Conservation (phyloP, 164 flowering plant species). For the Taxillus chinensis region DNA sequence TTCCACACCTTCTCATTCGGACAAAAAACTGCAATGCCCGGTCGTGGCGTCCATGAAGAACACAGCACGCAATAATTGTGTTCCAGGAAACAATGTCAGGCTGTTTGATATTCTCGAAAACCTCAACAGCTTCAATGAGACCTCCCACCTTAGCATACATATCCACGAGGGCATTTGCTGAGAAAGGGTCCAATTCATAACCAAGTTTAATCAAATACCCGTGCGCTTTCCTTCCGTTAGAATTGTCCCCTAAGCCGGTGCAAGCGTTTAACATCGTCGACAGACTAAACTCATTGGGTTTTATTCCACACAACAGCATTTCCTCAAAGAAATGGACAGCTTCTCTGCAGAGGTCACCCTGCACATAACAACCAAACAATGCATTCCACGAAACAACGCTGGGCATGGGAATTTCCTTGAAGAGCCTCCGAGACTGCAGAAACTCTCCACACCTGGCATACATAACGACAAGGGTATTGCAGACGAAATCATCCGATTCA, state of each 20-base stretch:
- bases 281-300: conserved; percentile 60
- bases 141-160: conserved; percentile 67
- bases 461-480: conserved; percentile 61
- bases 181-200: conserved; percentile 44
- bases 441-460: conserved; percentile 65
- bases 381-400: conserved; percentile 80
- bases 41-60: conserved; percentile 41
- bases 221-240: conserved; percentile 50
- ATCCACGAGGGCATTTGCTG: conserved; percentile 67
- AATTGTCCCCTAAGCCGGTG: conserved; percentile 34
- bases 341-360: conserved; percentile 32
- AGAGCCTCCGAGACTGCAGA: conserved; percentile 42
- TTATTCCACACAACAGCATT: conserved; percentile 44
- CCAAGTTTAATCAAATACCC: conserved; percentile 61
- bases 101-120: conserved; percentile 32
- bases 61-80: conserved; percentile 67
- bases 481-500: conserved; percentile 52
- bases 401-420: conserved; percentile 39
- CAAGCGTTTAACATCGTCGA: conserved; percentile 58
- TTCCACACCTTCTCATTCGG: conserved; percentile 22
- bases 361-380: conserved; percentile 53
- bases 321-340: conserved; percentile 51
- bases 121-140: conserved; percentile 36
- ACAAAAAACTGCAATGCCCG: conserved; percentile 37
- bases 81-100: conserved; percentile 83